Evolutionary conservation across 1,139 yeast genomes (phyloP), one percentile per base, ranked within the genome.

Genomic region (Yamadazyma blattariae): DNA sequence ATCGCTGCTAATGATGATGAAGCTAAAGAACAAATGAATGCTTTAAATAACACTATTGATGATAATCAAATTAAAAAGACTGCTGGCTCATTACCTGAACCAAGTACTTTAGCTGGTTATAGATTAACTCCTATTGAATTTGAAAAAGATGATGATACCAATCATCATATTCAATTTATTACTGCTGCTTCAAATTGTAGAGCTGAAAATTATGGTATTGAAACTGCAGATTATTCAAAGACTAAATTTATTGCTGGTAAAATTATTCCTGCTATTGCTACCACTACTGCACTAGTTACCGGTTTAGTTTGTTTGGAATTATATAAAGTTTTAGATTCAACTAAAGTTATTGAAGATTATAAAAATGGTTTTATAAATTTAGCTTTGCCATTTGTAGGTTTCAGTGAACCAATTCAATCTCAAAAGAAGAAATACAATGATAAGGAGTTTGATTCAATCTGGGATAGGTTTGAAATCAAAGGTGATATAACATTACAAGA

Each of bases 251-350:
- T 84, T 57, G 95, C 95, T 12, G 97, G 97, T 37, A 82, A 94
- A 61, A 92, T 92, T 48, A 90, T 92, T 48, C 99, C 99, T 10
- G 98, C 98, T 13, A 92, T 92, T 69, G 98, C 98, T 25, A 92
- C 99, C 2, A 94, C 99, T 5, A 92, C 99, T 15, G 95, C 97
- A 10, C 71, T 90, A 50, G 97, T 92, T 11, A 88, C 98, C 5
- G 99, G 99, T 30, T 72, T 92, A 52, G 95, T 89, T 27, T 87
- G 95, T 54, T 70, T 92, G 49, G 99, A 92, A 63, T 71, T 92
- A 41, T 85, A 88, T 71, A 92, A 92, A 67, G 92, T 92, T 44
- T 88, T 82, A 36, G 96, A 86, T 51, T 67, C 70, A 17, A 69
- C 77, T 45, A 77, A 75, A 46, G 81, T 81, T 43, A 76, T 94